phyloP scores from a whole-genome alignment of 1,139 yeast genomes.

The Lodderomyces parapsilosis region DNA sequence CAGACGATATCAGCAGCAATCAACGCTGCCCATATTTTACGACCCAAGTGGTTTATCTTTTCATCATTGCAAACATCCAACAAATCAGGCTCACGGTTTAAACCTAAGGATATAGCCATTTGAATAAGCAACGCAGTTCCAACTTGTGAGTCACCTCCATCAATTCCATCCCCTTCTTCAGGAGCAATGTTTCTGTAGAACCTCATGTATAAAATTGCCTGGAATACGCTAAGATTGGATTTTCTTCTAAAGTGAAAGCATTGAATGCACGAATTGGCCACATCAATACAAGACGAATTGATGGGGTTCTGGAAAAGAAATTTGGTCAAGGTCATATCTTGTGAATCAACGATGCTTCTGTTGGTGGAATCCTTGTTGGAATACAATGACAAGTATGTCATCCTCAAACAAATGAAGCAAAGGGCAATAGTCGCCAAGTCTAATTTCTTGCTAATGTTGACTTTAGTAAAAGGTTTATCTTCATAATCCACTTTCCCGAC shows the following conservation, averaged over 20 bases:
- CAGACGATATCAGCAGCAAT: slow-evolving; percentile 31
- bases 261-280: slow-evolving; percentile 29
- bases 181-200: slow-evolving; percentile 48
- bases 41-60: slow-evolving; percentile 33
- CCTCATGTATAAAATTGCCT: slow-evolving; percentile 39
- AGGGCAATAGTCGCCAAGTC: slow-evolving; percentile 34
- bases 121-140: slow-evolving; percentile 37
- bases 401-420: slow-evolving; percentile 26
- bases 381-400: slow-evolving; percentile 30
- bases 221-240: slow-evolving; percentile 25
- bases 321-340: slow-evolving; percentile 18
- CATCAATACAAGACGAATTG: slow-evolving; percentile 23
- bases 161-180: slow-evolving; percentile 49
- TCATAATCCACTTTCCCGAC: slow-evolving; percentile 26
- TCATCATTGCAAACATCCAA: slow-evolving; percentile 22
- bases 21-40: slow-evolving; percentile 52
- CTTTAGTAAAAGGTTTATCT: slow-evolving; percentile 13
- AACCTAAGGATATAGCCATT: slow-evolving; percentile 44
- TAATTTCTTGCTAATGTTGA: slow-evolving; percentile 24
- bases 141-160: slow-evolving; percentile 42
- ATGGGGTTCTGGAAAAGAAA: slow-evolving; percentile 28
- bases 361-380: slow-evolving; percentile 30
- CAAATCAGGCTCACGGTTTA: slow-evolving; percentile 41
- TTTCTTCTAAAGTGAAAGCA: slow-evolving; percentile 25
- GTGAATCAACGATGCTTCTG: slow-evolving; percentile 18